Base-by-base conservation (phyloP, 306 rosid species). In the Carpinus fangiana region DNA sequence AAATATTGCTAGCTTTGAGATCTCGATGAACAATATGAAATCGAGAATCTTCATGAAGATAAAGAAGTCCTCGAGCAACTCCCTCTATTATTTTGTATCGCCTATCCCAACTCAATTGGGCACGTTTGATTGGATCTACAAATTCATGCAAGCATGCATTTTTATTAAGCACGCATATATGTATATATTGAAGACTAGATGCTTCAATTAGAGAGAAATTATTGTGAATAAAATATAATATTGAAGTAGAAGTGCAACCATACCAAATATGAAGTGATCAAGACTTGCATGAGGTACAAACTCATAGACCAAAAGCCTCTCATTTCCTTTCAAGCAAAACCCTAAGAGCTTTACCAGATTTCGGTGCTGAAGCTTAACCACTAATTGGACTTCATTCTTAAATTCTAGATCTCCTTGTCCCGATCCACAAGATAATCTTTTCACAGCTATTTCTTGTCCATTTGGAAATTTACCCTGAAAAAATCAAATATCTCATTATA, bases 341-440 rank as follows among this genome's bases (percentile, higher is more conserved):
- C 83, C 81, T 11, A 75, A 21, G 23, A 83, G 54, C 2, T 55
- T 76, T 13, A 76, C 78, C 2, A 79, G 75, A 83, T 83, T 72
- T 20, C n/a, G 68, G 54, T 75, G 83, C 0, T 83, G 81, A 17
- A 83, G 70, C 59, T 65, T 75, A 62, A 41, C 70, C 55, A 72
- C 73, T 2, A 79, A 51, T 28, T 4, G 26, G 4, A 82, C 8
- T 21, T 82, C 86, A 68, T 73, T 82, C 41, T 59, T 69, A 20
- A 82, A 78, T 65, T 82, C 80, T 4, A n/a, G 6, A 21, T 47
- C 18, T 82, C 80, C 80, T 78, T 74, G 77, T 59, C 34, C 18
- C 0, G 82, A 82, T 8, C 26, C 61, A 31, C 18, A 69, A 43
- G 64, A 82, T 52, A 82, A 76, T 10, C 67, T 73, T 38, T 74